phyloP scores from a whole-genome alignment of 2,329 filamentous ascomycete species.

The Trichoderma atroviride region DNA sequence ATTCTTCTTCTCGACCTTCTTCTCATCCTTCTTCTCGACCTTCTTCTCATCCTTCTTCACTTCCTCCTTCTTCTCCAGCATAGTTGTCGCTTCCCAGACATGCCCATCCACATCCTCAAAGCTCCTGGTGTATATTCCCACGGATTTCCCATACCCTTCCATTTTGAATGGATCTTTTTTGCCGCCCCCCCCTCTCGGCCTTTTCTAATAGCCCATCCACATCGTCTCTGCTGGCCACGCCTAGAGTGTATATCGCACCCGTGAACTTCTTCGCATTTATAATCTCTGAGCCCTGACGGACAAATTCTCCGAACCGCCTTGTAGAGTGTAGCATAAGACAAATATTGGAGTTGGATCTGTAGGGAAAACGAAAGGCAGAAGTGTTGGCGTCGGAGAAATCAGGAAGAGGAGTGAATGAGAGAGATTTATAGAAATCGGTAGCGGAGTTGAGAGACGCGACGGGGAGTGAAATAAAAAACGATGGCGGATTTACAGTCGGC shows the following conservation, averaged over 20 bases:
- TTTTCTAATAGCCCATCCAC: slow-evolving; percentile 30
- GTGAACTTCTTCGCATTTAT: slow-evolving; percentile 28
- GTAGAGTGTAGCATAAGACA: slow-evolving; percentile 32
- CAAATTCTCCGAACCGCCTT: slow-evolving; percentile 30
- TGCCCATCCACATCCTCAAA: slow-evolving; percentile 34
- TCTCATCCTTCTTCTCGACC: too few relatives aligned
- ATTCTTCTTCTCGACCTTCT: background rate
- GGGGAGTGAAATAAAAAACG: slow-evolving; percentile 25
- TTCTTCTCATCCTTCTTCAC: too few relatives aligned
- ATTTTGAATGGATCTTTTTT: slow-evolving; percentile 30
- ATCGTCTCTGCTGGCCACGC: slow-evolving; percentile 28
- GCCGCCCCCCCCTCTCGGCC: slow-evolving; percentile 30
- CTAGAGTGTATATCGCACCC: slow-evolving; percentile 29
- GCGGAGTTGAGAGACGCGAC: background rate
- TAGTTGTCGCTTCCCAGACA: slow-evolving; percentile 33
- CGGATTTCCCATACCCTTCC: slow-evolving; percentile 27
- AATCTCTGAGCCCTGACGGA: slow-evolving; percentile 29
- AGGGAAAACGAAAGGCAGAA: slow-evolving; percentile 29
- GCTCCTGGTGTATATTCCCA: slow-evolving; percentile 32
- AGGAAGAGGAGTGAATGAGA: slow-evolving; percentile 26
- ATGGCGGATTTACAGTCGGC: slow-evolving; percentile 8
- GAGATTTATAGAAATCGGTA: slow-evolving; percentile 27
- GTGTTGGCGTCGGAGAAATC: slow-evolving; percentile 29
- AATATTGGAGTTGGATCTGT: slow-evolving; percentile 29
- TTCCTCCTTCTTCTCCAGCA: slow-evolving; percentile 6